Base-by-base conservation (phyloP, 1,284 basidiomycete genomes). In the Naganishia sp. region DNA sequence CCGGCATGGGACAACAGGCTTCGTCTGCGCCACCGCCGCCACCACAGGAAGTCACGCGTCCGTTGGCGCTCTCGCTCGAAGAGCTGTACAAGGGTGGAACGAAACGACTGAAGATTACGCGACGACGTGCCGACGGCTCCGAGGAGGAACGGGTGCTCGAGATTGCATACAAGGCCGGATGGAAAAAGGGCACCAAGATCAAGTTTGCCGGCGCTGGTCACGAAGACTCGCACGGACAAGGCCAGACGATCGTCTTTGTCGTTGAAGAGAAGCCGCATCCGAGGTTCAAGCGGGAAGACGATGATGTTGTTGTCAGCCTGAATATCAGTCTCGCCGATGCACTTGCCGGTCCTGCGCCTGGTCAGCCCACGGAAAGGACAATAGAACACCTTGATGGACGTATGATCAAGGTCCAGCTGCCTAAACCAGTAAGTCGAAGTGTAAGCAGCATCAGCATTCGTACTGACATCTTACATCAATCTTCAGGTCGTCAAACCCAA, bases 101-200 rank as follows among this genome's bases (percentile, higher is more conserved):
- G 32, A 99, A 98, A 80, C 90, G 88, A 71, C 85, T 99, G 67
- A 95, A 94, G 79, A 86, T 99, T 67, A 88, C 88, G 3, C 86
- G 94, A 62, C 85, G 86, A 71, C 80, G 89, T 63, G 79, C 87
- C 31, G 83, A 84, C 65, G 93, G 94, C 1, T 80, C 82, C 15
- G 88, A 86, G 15, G 93, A 96, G 77, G 92, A 95, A 71, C 96
- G 94, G 80, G 87, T 94, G 9, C 85, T 96, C 67, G 92, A 94
- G 75, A 89, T 95, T 71, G 84, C 86, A n/a, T 86, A 95, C 63
- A 87, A 88, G 71, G 90, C 94, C 13, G 83, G 82, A 28, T 83
- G 82, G 81, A 83, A 83, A 72, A 79, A 78, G 70, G 94, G 94
- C 2, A 97, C 94, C 23, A 96, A 94, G 81, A 85, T 96, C 69